Conservation (phyloP, 345 rosid genomes). For the Syzygium oleosum region DNA sequence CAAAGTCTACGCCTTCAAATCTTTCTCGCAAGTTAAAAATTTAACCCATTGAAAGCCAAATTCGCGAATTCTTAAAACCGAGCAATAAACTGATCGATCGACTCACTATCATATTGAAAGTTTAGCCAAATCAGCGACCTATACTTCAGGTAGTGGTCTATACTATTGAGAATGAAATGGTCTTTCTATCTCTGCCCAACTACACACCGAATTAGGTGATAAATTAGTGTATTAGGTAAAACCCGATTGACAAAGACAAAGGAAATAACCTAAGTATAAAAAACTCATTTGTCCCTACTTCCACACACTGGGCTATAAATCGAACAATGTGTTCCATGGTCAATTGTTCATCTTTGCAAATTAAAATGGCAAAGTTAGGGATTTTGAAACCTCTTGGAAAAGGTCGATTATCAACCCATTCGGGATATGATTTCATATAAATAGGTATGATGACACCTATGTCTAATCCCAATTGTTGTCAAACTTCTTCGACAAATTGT, state of each 20-base stretch:
- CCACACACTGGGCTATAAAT: too few relatives aligned
- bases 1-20: neutral
- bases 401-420: too few relatives aligned
- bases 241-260: neutral
- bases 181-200: neutral
- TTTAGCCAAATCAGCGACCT: neutral
- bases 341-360: too few relatives aligned
- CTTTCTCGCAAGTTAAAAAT: neutral
- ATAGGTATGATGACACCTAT: too few relatives aligned
- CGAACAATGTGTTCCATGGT: too few relatives aligned
- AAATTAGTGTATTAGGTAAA: neutral
- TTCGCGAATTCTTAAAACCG: neutral
- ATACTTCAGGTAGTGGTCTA: neutral
- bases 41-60: neutral
- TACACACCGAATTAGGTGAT: neutral
- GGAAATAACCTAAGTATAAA: neutral
- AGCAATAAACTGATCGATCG: neutral
- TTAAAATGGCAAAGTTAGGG: too few relatives aligned
- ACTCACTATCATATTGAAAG: neutral
- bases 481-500: too few relatives aligned
- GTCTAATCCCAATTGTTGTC: too few relatives aligned
- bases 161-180: neutral
- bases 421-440: too few relatives aligned
- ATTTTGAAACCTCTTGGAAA: too few relatives aligned
- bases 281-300: neutral